Evolutionary conservation across 1,284 basidiomycete species (phyloP).

Genomic region (Apiotrichum sp.): DNA sequence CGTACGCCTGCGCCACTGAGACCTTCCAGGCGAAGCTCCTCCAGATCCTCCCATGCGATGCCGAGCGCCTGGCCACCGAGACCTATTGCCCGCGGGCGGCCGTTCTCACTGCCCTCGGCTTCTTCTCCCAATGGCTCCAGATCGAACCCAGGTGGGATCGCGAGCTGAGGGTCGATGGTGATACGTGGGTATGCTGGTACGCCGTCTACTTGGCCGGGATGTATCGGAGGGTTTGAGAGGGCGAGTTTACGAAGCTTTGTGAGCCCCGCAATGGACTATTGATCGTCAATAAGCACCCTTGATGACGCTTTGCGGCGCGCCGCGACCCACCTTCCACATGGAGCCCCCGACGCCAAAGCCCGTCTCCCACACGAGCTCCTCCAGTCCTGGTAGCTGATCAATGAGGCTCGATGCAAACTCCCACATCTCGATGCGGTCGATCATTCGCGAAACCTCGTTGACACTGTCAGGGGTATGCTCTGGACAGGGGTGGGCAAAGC

Average conservation of each 20-base stretch:
- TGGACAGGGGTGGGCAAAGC: constrained; percentile 14
- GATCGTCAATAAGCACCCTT: no score
- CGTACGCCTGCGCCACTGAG: constrained; percentile 20
- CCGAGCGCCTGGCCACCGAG: constrained; percentile 17
- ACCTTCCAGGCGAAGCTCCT: constrained; percentile 13
- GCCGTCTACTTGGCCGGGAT: constrained; percentile 1
- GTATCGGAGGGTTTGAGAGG: constrained; percentile 4
- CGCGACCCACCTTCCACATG: constrained; percentile 13
- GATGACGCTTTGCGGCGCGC: no score
- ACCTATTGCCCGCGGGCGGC: constrained; percentile 8
- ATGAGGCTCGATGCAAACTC: constrained; percentile 9
- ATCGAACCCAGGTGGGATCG: constrained; percentile 1
- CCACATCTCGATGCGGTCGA: constrained; percentile 13
- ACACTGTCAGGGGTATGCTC: constrained; percentile 5
- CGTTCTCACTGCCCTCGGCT: background rate
- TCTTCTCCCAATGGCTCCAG: background rate
- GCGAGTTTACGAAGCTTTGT: constrained; percentile 2
- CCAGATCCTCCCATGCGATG: constrained; percentile 24
- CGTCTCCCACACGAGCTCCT: constrained; percentile 15
- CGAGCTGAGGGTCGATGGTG: constrained; percentile 8
- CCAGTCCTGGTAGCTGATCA: constrained; percentile 3
- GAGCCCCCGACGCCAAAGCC: constrained; percentile 13
- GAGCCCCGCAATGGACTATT: constrained; percentile 9
- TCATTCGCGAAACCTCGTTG: constrained; percentile 6
- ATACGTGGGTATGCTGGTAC: constrained; percentile 7